These are phyloP conservation scores for Hyphopichia buzzinii DNA, from an alignment of 1,139 yeast species.

Conservation along the genomic window DNA sequence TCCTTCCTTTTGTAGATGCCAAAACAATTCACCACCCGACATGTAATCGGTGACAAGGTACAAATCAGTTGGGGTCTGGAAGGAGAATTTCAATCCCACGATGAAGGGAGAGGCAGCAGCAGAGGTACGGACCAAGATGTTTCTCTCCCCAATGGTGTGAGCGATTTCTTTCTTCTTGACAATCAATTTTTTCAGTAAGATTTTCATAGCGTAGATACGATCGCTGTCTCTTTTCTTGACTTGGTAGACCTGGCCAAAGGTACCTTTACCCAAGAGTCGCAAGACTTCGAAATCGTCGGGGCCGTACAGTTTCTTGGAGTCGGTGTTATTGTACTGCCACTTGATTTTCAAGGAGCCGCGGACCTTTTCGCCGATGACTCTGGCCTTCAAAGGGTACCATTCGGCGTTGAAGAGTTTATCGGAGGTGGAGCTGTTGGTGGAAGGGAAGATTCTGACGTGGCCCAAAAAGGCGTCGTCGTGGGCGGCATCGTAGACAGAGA, in stretches of 20 bases:
- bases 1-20: constrained; percentile 90
- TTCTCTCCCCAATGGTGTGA: constrained; percentile 95
- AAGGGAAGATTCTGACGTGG: constrained; percentile 71
- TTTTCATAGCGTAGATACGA: constrained; percentile 96
- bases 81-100: constrained; percentile 91
- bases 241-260: constrained; percentile 96
- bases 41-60: constrained; percentile 94
- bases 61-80: constrained; percentile 90
- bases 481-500: constrained; percentile 82
- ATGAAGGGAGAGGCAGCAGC: constrained; percentile 85
- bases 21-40: constrained; percentile 97
- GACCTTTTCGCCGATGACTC: constrained; percentile 74
- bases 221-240: constrained; percentile 86
- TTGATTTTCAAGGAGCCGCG: constrained; percentile 74
- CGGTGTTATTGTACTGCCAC: constrained; percentile 65
- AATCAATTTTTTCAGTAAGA: constrained; percentile 87
- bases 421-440: constrained; percentile 41
- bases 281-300: constrained; percentile 93
- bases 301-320: constrained; percentile 74
- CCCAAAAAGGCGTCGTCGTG: constrained; percentile 85
- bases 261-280: constrained; percentile 89
- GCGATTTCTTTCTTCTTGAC: constrained; percentile 96
- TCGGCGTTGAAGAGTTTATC: constrained; percentile 40
- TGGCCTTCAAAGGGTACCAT: constrained; percentile 74
- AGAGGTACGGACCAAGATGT: constrained; percentile 84